These are phyloP conservation scores for Cyclostephanos tholiformis DNA, from an alignment of 108 stramenopile species.

Conservation along the genomic window DNA sequence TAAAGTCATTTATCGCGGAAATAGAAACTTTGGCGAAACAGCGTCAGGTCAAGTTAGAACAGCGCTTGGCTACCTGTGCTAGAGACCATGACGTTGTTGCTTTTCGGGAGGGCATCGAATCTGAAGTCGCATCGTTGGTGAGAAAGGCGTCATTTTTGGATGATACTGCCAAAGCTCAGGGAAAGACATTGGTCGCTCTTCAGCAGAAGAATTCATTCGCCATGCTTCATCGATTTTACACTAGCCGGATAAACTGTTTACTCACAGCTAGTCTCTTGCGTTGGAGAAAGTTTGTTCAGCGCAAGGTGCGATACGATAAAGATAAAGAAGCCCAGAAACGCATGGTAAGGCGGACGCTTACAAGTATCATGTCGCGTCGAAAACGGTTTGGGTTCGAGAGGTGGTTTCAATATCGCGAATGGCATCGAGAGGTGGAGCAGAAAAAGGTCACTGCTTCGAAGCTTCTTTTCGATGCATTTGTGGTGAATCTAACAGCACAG, in stretches of 20 bases:
- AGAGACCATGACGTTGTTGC: conserved; percentile 36
- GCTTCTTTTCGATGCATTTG: conserved; percentile 28
- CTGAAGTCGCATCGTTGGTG: conserved; percentile 34
- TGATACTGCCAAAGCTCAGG: conserved; percentile 40
- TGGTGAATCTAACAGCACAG: neutral
- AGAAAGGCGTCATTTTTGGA: conserved; percentile 35
- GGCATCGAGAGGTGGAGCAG: conserved; percentile 33
- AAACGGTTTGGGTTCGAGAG: conserved; percentile 36
- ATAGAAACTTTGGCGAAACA: conserved; percentile 46
- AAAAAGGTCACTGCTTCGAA: conserved; percentile 38
- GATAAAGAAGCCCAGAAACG: conserved; percentile 33
- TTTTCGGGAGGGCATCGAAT: conserved; percentile 37
- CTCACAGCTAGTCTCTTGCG: conserved; percentile 20
- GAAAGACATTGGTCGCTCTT: conserved; percentile 24
- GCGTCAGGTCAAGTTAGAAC: conserved; percentile 45
- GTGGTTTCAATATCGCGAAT: conserved; percentile 37
- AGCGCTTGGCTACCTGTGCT: conserved; percentile 38
- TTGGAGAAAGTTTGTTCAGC: conserved; percentile 35
- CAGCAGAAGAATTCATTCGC: conserved; percentile 37
- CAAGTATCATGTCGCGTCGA: conserved; percentile 38
- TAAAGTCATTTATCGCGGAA: conserved; percentile 40
- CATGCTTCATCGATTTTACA: conserved; percentile 30
- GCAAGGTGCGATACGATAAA: conserved; percentile 23
- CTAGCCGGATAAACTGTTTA: conserved; percentile 9
- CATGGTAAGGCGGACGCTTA: conserved; percentile 34